Evolutionary conservation across 116 monocot genomes (phyloP).

Genomic region (Trichopus zeylanicus): DNA sequence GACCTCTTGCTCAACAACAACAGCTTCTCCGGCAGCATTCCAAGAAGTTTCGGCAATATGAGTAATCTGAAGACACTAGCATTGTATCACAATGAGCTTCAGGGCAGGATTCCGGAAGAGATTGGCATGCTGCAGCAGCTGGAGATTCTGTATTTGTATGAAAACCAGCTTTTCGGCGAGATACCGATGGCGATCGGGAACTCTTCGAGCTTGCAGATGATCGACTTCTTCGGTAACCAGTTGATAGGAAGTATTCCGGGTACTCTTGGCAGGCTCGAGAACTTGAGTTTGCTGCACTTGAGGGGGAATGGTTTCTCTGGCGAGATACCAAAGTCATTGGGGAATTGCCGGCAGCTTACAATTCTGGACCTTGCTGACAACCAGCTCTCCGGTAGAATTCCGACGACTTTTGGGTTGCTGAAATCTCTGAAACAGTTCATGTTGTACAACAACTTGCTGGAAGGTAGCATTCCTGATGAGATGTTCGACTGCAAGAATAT

Average conservation of each 20-base stretch:
- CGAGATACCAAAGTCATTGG: constrained; percentile 54
- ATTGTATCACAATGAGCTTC: constrained; percentile 60
- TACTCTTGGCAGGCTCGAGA: constrained; percentile 39
- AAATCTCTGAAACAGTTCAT: constrained; percentile 67
- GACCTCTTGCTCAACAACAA: constrained; percentile 90
- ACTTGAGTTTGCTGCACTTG: constrained; percentile 61
- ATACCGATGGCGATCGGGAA: constrained; percentile 61
- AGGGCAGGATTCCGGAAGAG: constrained; percentile 42
- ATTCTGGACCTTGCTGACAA: constrained; percentile 85
- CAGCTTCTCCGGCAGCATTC: constrained; percentile 59
- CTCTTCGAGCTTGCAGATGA: constrained; percentile 54
- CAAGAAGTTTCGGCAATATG: constrained; percentile 40
- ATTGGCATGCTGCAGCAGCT: constrained; percentile 42
- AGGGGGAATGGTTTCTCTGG: constrained; percentile 74
- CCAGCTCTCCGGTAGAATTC: constrained; percentile 46
- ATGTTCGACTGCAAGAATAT: constrained; percentile 65
- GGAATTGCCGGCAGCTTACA: constrained; percentile 39
- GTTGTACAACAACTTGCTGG: constrained; percentile 87
- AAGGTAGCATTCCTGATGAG: constrained; percentile 50
- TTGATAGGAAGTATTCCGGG: constrained; percentile 50
- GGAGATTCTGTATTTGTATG: constrained; percentile 69
- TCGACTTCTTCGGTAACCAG: constrained; percentile 84
- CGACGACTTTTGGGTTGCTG: constrained; percentile 40
- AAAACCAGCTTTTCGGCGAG: constrained; percentile 67
- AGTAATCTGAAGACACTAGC: constrained; percentile 42